Evolutionary conservation across 768 basidiomycete species (phyloP).

Genomic region (Neoboletus brunneissimus): DNA sequence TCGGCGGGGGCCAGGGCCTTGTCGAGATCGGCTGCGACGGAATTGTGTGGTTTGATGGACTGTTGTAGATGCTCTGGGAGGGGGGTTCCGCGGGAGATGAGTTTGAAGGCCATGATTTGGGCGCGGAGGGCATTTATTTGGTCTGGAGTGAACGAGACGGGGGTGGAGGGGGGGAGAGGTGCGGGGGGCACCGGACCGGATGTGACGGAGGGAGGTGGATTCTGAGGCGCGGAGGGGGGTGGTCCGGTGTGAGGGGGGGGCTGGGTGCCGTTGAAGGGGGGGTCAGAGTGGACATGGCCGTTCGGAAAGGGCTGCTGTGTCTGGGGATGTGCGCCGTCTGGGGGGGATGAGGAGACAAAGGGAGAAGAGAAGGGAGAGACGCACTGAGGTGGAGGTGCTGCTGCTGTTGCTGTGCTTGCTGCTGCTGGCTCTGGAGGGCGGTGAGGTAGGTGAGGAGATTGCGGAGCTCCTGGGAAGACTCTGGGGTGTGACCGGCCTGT

Average conservation of each 20-base stretch:
- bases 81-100: slow-evolving; percentile 60
- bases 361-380: slow-evolving; percentile 4
- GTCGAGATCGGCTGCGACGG: slow-evolving; percentile 60
- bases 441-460: slow-evolving; percentile 39
- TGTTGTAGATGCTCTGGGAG: slow-evolving; percentile 70
- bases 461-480: slow-evolving; percentile 43
- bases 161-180: slow-evolving; percentile 60
- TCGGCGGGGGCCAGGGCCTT: slow-evolving; percentile 62
- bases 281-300: slow-evolving; percentile 40
- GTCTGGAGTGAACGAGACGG: slow-evolving; percentile 74
- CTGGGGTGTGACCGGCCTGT: slow-evolving; percentile 43
- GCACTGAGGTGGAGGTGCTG: slow-evolving; percentile 34
- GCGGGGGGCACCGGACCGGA: slow-evolving; percentile 51
- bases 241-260: slow-evolving; percentile 14
- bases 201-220: slow-evolving; percentile 38
- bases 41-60: slow-evolving; percentile 63
- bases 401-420: slow-evolving; percentile 27
- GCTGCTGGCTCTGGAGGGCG: slow-evolving; percentile 27
- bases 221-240: slow-evolving; percentile 32
- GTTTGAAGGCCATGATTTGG: slow-evolving; percentile 81
- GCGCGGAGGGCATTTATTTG: slow-evolving; percentile 76
- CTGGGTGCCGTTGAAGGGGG: slow-evolving; percentile 24
- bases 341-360: slow-evolving; percentile 23
- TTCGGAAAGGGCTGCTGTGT: slow-evolving; percentile 40
- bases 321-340: slow-evolving; percentile 27